A percentile compares a stretch with the other conserved stretches of the same genome.
phyloP scores from a whole-genome alignment of 2,329 filamentous ascomycete species.

The Cladosporium halotolerans region DNA sequence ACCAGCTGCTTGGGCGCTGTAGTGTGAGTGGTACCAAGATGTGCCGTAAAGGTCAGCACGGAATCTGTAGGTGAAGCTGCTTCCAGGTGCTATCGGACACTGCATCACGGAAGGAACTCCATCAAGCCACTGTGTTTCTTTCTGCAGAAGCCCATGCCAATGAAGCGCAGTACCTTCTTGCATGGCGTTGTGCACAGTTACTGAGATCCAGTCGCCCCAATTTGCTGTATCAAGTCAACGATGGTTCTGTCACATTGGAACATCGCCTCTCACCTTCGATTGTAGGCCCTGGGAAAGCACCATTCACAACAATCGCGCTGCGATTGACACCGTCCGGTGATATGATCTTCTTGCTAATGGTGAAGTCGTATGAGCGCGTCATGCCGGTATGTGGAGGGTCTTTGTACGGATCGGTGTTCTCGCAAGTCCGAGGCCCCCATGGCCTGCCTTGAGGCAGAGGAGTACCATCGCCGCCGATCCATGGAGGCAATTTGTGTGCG shows the following conservation, averaged over 20 bases:
- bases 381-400: slow-evolving; percentile 28
- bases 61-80: slow-evolving; percentile 34
- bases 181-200: slow-evolving; percentile 32
- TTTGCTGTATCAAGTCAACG: slow-evolving; percentile 18
- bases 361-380: slow-evolving; percentile 30
- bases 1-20: slow-evolving; percentile 36
- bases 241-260: too few species aligned
- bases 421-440: slow-evolving; percentile 23
- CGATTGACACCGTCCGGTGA: slow-evolving; percentile 30
- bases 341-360: slow-evolving; percentile 24
- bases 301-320: slow-evolving; percentile 27
- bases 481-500: slow-evolving; percentile 21
- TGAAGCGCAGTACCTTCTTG: slow-evolving; percentile 45
- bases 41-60: slow-evolving; percentile 37
- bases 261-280: not conserved
- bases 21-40: slow-evolving; percentile 38
- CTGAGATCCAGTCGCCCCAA: slow-evolving; percentile 32
- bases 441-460: slow-evolving; percentile 20
- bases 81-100: slow-evolving; percentile 38
- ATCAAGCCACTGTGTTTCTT: slow-evolving; percentile 48
- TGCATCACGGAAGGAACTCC: slow-evolving; percentile 43
- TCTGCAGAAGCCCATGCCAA: slow-evolving; percentile 46
- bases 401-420: slow-evolving; percentile 24
- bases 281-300: slow-evolving; percentile 29
- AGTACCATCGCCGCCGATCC: slow-evolving; percentile 15